Percentiles rank a stretch among this genome's conserved stretches.
Conservation (phyloP, 345 rosid genomes). For the Populus nigra region DNA sequence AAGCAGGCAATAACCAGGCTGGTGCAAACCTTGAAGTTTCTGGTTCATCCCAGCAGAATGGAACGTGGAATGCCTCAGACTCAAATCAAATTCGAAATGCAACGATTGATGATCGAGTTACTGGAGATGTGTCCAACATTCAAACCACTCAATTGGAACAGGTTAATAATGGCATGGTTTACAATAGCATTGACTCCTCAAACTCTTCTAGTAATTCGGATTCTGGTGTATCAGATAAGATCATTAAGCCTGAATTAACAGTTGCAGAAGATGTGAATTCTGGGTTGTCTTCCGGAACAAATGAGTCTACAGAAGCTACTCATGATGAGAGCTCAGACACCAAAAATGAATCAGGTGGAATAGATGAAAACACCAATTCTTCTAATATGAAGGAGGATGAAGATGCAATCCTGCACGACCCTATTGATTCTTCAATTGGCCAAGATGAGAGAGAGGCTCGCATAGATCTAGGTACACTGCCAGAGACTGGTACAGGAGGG, state of each 20-base stretch:
- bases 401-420: conserved; percentile 32
- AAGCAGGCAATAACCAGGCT: conserved; percentile 24
- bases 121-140: conserved; percentile 25
- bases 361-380: conserved; percentile 30
- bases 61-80: conserved; percentile 19
- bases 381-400: conserved; percentile 17
- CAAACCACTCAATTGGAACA: conserved; percentile 27
- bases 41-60: conserved; percentile 34
- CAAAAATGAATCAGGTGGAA: conserved; percentile 28
- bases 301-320: conserved; percentile 26
- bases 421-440: conserved; percentile 31
- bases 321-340: conserved; percentile 18
- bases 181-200: conserved; percentile 24
- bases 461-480: conserved; percentile 48
- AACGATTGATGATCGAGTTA: conserved; percentile 25
- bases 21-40: conserved; percentile 25
- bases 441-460: conserved; percentile 48
- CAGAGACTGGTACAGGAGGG: conserved; percentile 40
- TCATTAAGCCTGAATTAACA: conserved; percentile 29
- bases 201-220: conserved; percentile 31
- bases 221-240: conserved; percentile 23
- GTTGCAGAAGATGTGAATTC: conserved; percentile 35
- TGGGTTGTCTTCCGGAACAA: conserved; percentile 28
- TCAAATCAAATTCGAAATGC: conserved; percentile 26
- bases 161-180: conserved; percentile 8